Evolutionary conservation across 176 grass and related monocot species (phyloP).

Genomic region (Phyllostachys edulis): DNA sequence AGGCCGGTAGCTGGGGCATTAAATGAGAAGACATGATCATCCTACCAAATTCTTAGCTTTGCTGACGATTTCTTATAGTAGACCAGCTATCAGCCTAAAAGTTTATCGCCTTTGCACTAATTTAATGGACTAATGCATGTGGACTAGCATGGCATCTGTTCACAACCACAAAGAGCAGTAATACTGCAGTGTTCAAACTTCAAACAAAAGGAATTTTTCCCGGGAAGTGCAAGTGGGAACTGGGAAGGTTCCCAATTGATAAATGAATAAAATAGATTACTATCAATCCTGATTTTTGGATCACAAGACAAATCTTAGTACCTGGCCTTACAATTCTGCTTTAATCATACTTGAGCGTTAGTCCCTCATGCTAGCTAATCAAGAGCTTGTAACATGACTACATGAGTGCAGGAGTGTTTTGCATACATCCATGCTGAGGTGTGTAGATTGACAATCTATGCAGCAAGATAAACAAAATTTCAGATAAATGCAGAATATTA

Average conservation of each 20-base stretch:
- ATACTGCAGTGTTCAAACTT: not conserved
- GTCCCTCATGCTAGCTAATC: not conserved
- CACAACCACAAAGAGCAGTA: not conserved
- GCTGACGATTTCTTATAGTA: not conserved
- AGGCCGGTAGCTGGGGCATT: not conserved
- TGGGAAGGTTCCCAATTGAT: not conserved
- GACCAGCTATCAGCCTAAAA: not conserved
- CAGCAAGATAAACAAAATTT: slow-evolving; percentile 2
- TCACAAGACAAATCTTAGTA: not conserved
- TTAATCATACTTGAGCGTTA: not conserved
- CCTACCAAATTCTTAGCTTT: slow-evolving; percentile 24
- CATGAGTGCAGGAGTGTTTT: not conserved
- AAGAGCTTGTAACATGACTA: not conserved
- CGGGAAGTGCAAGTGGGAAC: not conserved
- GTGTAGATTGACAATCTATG: not conserved
- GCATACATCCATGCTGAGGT: not conserved
- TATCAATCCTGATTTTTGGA: not conserved
- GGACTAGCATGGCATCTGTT: not conserved
- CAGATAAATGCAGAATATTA: not conserved
- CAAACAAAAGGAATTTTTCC: not conserved
- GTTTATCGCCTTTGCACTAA: not conserved
- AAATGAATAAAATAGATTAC: not conserved
- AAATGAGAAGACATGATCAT: not conserved
- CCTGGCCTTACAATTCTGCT: not conserved
- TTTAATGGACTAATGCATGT: not conserved